Conservation (phyloP, 495 filamentous ascomycete genomes). For the Penicillium fimorum region DNA sequence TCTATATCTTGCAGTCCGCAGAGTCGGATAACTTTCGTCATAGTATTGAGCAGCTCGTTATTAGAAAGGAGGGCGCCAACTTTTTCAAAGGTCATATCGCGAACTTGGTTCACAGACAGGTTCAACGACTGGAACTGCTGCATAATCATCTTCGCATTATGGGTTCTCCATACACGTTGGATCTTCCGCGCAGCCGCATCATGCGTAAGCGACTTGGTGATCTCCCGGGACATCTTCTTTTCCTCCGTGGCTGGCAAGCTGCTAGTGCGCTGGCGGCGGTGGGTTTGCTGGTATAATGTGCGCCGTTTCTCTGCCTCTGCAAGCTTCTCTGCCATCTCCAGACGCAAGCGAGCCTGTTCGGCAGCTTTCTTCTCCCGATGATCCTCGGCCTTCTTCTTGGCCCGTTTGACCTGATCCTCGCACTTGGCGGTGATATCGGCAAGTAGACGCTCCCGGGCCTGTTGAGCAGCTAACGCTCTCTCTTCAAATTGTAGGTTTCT, state of each 20-base stretch:
- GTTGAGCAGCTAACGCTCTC: constrained; percentile 82
- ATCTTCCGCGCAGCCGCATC: constrained; percentile 70
- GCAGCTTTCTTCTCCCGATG: constrained; percentile 88
- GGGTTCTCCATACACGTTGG: constrained; percentile 73
- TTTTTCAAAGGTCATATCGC: constrained; percentile 76
- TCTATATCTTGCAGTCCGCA: constrained; percentile 74
- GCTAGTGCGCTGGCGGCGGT: constrained; percentile 63
- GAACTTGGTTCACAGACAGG: constrained; percentile 70
- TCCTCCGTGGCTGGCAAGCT: constrained; percentile 60
- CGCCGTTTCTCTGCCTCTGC: constrained; percentile 81
- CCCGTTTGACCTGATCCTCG: constrained; percentile 90
- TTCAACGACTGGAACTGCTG: constrained; percentile 66
- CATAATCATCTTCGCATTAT: constrained; percentile 58
- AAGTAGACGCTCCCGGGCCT: constrained; percentile 85
- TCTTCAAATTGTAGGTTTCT: constrained; percentile 69
- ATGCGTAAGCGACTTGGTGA: constrained; percentile 51
- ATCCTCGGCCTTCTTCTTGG: constrained; percentile 89
- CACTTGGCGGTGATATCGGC: constrained; percentile 92
- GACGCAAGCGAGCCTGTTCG: constrained; percentile 68
- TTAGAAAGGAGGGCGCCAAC: constrained; percentile 75
- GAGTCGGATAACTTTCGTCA: constrained; percentile 69
- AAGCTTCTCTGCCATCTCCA: constrained; percentile 85
- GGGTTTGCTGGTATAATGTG: constrained; percentile 51
- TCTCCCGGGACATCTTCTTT: constrained; percentile 44
- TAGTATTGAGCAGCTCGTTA: constrained; percentile 65